Evolutionary conservation across 1,284 basidiomycete genomes (phyloP), one percentile per base, ranked within the genome.

Genomic region (Ceratobasidium sp.): DNA sequence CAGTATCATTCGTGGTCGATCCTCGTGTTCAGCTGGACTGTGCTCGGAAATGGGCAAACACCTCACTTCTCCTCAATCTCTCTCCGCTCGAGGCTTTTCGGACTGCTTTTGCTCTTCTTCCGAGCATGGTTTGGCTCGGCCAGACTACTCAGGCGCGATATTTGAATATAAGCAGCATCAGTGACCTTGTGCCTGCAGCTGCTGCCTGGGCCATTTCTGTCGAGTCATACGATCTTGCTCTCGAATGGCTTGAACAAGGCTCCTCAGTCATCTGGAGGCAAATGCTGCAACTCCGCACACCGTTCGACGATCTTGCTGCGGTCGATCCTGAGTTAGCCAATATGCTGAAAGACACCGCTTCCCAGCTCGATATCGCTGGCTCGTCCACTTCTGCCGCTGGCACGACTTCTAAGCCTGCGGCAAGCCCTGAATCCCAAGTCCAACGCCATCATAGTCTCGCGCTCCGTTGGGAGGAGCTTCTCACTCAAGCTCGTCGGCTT

Each of bases 201-300:
- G 66, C 31, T 33, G 23, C 66, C 2, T 31, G 31, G 13, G 66
- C 66, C 13, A 68, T 68, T 8, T 6, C 5, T 15, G 8, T n/a
- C 7, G 28, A 35, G 3, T 8, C 33, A 28, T 39, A 54, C 37
- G 47, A 53, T 20, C 2, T 13, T 2, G 66, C 49, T 6, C 66
- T 68, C 7, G 66, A 68, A 42, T 68, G 66, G 66, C 51, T 68
- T 20, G 66, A 68, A 39, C 33, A 33, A 28, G 66, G 33, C 2
- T 10, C 51, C 20, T 68, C 66, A 7, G 28, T 68, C 20, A 35
- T 68, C 7, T 68, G 66, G 66, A 56, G 42, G 1, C 66, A 68
- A 28, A 51, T 35, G 33, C 5, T 49, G 26, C 45, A 51, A 20
- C 64, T 66, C 11, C 64, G 64, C 1, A 39, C 33, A 3, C 66